phyloP scores from a whole-genome alignment of 139 green algal genomes.

The Axilococcus clingmanii region DNA sequence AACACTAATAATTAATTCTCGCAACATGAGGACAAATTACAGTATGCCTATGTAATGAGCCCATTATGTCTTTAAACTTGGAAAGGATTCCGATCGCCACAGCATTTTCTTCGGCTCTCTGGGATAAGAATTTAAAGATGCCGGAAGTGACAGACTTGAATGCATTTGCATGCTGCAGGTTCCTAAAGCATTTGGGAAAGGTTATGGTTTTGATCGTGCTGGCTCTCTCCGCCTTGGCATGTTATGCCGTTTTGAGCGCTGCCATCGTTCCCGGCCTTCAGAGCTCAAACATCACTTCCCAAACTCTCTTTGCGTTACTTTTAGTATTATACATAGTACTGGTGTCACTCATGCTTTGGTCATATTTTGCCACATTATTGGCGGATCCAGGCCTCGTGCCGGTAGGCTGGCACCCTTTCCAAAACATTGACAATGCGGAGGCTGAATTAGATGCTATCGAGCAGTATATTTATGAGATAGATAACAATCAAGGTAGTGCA shows the following conservation, averaged over 20 bases:
- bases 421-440: conserved; percentile 48
- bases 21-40: too few species aligned
- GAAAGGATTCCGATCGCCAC: too few species aligned
- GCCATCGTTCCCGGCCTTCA: conserved; percentile 2
- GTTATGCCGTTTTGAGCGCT: neutral
- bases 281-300: neutral
- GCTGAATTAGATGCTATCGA: conserved; percentile 1
- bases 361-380: conserved; percentile 77
- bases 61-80: too few species aligned
- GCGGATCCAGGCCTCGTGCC: conserved; percentile 77
- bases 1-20: too few species aligned
- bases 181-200: conserved; percentile 9
- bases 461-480: neutral
- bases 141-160: conserved; percentile 21
- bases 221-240: neutral
- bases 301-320: conserved; percentile 3
- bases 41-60: too few species aligned
- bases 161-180: conserved; percentile 15
- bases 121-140: too few species aligned
- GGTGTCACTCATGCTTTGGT: conserved; percentile 79
- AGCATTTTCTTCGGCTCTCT: too few species aligned
- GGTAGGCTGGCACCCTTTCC: conserved; percentile 75
- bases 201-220: neutral
- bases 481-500: neutral
- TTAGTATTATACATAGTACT: conserved; percentile 19